Evolutionary conservation across 2,329 filamentous ascomycete species (phyloP).

Genomic region (Colletotrichum sp.): DNA sequence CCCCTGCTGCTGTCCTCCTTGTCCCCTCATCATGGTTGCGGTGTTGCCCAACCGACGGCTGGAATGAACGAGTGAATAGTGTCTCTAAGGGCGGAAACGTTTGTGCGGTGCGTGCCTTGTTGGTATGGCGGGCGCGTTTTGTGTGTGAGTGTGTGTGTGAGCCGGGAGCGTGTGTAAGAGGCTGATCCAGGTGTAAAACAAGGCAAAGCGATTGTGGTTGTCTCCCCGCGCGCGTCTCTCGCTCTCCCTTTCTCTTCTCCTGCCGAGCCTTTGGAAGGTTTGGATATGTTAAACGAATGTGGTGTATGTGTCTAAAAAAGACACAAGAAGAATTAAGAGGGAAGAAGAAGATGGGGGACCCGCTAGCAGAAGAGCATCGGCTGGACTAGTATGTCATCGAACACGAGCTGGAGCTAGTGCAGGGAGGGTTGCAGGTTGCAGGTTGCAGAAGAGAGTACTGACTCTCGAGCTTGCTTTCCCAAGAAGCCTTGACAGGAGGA

Average conservation of each 20-base stretch:
- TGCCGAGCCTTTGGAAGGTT: background rate
- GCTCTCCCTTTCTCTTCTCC: conserved; percentile 7
- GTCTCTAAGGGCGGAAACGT: conserved; percentile 2
- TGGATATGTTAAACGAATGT: conserved; percentile 4
- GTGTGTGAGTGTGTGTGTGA: background rate
- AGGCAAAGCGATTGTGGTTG: background rate
- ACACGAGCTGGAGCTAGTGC: conserved; percentile 5
- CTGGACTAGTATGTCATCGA: conserved; percentile 13
- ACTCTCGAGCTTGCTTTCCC: background rate
- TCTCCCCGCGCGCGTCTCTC: background rate
- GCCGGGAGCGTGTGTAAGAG: background rate
- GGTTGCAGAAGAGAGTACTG: background rate
- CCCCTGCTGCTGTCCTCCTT: conserved; percentile 22
- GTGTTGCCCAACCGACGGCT: conserved; percentile 18
- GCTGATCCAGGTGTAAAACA: conserved; percentile 1
- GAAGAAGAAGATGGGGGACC: conserved; percentile 4
- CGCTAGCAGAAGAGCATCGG: conserved; percentile 9
- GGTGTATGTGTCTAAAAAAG: background rate
- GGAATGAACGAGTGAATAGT: conserved; percentile 18
- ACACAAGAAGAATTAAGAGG: background rate
- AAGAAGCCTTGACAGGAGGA: conserved; percentile 6
- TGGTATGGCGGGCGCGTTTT: background rate
- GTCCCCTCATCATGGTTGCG: conserved; percentile 23
- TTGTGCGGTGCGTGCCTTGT: background rate
- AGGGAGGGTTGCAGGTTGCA: background rate